phyloP scores from a whole-genome alignment of 75 land plant genomes.

The Cunninghamia lanceolata region DNA sequence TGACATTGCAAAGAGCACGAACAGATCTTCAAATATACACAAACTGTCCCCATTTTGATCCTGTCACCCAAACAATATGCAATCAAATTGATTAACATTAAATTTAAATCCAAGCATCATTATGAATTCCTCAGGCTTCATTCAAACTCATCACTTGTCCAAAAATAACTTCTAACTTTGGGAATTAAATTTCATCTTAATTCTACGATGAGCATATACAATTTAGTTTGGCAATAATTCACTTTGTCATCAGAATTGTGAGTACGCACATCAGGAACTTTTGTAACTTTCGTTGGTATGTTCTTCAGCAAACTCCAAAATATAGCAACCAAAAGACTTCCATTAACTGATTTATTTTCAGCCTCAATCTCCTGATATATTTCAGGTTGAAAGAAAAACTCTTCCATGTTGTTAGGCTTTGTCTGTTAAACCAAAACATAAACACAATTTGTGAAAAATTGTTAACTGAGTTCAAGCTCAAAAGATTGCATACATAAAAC shows the following conservation, averaged over 20 bases:
- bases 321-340: conserved; percentile 17
- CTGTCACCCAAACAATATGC: conserved; percentile 22
- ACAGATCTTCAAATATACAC: conserved; percentile 36
- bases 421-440: conserved; percentile 13
- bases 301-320: conserved; percentile 21
- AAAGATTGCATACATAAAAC: not conserved
- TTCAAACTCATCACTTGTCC: not conserved
- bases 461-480: not conserved
- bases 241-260: not conserved
- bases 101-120: not conserved
- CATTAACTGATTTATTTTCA: conserved; percentile 1
- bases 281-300: not conserved
- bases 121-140: not conserved
- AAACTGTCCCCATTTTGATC: conserved; percentile 3
- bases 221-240: not conserved
- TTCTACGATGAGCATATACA: not conserved
- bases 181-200: not conserved
- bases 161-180: no score
- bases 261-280: conserved; percentile 1
- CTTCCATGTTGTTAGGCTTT: conserved; percentile 14
- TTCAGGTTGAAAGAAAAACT: not conserved
- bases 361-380: conserved; percentile 10
- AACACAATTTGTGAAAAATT: not conserved
- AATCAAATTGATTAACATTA: not conserved
- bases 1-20: conserved; percentile 50